Conservation (phyloP, 2,329 filamentous ascomycete genomes). For the Calonectria naviculata region DNA sequence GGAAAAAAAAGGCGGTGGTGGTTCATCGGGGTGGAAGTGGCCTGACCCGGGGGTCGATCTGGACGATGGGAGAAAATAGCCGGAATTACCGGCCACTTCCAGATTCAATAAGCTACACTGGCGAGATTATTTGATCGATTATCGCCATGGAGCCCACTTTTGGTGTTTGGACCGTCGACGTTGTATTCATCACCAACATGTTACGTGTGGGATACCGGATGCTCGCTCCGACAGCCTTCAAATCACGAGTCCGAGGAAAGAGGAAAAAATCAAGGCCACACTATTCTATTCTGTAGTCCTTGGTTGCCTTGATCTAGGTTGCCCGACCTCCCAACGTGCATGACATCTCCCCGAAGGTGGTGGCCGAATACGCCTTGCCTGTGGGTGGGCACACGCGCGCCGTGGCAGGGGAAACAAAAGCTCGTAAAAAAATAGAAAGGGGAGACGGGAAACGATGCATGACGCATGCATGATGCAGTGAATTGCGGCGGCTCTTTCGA, state of each 20-base stretch:
- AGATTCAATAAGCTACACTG: not conserved
- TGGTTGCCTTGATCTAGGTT: conserved; percentile 1
- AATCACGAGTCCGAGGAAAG: not conserved
- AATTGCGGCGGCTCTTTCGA: not conserved
- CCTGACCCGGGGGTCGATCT: conserved; percentile 10
- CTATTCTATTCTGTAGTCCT: not conserved
- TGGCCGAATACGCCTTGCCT: not conserved
- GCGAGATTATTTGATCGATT: conserved; percentile 4
- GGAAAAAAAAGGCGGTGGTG: not conserved
- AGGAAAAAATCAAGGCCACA: not conserved
- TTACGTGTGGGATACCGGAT: not conserved
- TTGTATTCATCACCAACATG: conserved; percentile 6
- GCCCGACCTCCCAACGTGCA: not conserved
- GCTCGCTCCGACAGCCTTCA: not conserved
- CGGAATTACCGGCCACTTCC: not conserved
- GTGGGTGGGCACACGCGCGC: conserved; percentile 1
- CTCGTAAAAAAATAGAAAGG: not conserved
- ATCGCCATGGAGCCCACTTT: not conserved
- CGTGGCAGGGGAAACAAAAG: not conserved
- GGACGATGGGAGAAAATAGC: not conserved
- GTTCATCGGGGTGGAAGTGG: not conserved
- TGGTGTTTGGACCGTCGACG: conserved; percentile 2
- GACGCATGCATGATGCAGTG: conserved; percentile 13
- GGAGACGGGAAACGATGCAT: conserved; percentile 4
- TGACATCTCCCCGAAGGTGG: not conserved